Base-by-base conservation (phyloP, 2,329 filamentous ascomycete species). In the Seiridium unicorne region DNA sequence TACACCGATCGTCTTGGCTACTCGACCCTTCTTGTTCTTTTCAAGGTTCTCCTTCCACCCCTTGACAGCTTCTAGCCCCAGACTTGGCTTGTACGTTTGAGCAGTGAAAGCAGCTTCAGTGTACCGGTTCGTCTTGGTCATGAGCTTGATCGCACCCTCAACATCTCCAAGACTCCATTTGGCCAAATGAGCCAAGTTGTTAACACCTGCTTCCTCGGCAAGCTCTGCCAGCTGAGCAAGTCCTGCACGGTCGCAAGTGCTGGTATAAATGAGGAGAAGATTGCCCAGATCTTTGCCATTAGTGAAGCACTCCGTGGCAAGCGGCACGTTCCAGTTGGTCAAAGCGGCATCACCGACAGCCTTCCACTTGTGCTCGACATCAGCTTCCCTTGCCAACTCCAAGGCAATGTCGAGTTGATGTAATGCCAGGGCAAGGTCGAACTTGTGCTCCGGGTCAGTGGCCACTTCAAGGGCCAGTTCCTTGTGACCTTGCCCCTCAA, bases 281-380 rank as follows among this genome's bases (percentile, higher is more conserved):
- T 92, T 96, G 46, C 94, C 93, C 2, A 97, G 80, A 71, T 99
- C 95, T 71, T 92, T 95, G 51, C 93, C 93, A 61, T 95, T 88
- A 18, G 87, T 87, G 74, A 98, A 99, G 78, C 94, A 98, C 76
- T 98, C 92, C 54, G 95, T 90, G 0, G 95, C 95, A 2, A 98
- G 85, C 4, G 85, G 82, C 40, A 99, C 84, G 69, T 99, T 89
- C 95, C 94, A 99, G 1, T 81, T 89, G 8, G 87, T 79, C 46
- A 99, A 84, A 1, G 95, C 95, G 1, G 93, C 91, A 68, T 99
- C 95, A 62, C 95, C 95, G 4, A 99, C 92, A 3, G 88, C 93
- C 84, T 98, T 98, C 95, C 95, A 99, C 78, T 97, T 97, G 78
- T 98, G 94, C 74, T 98, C 95, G 1, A 88, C 91, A 64, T 97